Base-by-base conservation (phyloP, 139 green algal genomes). In the Asterochloris erici region DNA sequence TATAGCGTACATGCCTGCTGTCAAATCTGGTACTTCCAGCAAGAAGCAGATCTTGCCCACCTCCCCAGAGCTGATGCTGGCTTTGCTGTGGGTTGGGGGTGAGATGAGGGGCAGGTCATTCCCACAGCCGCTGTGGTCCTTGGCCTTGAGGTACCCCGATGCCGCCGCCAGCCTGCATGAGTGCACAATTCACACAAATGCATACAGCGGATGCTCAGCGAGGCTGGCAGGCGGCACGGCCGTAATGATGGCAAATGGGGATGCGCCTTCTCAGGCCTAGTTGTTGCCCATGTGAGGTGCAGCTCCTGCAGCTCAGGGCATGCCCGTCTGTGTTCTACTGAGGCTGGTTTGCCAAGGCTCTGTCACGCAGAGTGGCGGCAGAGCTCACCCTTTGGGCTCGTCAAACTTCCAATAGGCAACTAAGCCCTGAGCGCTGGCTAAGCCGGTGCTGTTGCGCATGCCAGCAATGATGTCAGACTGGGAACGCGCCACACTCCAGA, bases 401-500 rank as follows among this genome's bases (percentile, higher is more conserved):
- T 98, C 91, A 85, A 98, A 97, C 47, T 94, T 89, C 94, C 94
- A 98, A 82, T 94, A 97, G 4, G 93, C 92, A 17, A 94, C 89
- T 70, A 98, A 86, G 75, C 94, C 88, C 27, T 63, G 21, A 29
- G 93, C 61, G 68, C 87, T 82, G 24, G 91, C 90, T 70, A 96
- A 78, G n/a, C 81, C 82, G 0, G n/a, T 71, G 61, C 19, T 74
- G 26, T 78, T 47, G 24, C 93, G 81, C 93, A 98, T 97, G 87
- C 89, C 84, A 12, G 75, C 84, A 14, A 94, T 81, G 81, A 98
- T 97, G 63, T 98, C 84, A 27, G 88, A 83, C 87, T 98, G 94
- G 13, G 54, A 89, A 66, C 93, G 90, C 10, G 84, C 93, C 16
- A 71, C 75, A 29, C 87, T 90, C 92, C 92, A 96, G 9, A 96